These are phyloP conservation scores for Thermomucor indicae-seudaticae DNA, from an alignment of 371 early-diverging fungal species.

Conservation along the genomic window DNA sequence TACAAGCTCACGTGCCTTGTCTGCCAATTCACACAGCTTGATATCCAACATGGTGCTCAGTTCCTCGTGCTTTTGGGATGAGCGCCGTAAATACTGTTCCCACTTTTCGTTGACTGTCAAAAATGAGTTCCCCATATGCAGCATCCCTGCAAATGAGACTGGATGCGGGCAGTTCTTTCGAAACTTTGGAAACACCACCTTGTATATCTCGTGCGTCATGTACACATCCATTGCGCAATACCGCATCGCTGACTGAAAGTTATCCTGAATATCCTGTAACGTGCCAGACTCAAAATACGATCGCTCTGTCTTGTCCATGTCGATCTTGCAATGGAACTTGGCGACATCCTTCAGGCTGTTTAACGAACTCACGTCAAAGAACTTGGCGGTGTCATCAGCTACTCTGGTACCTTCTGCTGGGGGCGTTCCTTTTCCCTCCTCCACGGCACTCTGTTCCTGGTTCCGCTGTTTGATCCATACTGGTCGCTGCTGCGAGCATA, in stretches of 20 bases:
- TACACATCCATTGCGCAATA: slow-evolving; percentile 93
- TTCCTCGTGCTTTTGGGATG: slow-evolving; percentile 56
- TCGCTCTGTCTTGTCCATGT: slow-evolving; percentile 74
- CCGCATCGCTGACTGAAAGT: slow-evolving; percentile 65
- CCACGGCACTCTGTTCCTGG: slow-evolving; percentile 11
- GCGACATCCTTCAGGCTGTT: slow-evolving; percentile 80
- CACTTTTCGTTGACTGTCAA: slow-evolving; percentile 80
- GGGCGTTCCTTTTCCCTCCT: slow-evolving; percentile 6
- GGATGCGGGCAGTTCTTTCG: slow-evolving; percentile 88
- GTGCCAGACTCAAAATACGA: slow-evolving; percentile 65
- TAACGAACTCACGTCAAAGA: slow-evolving; percentile 71
- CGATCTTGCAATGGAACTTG: slow-evolving; percentile 69
- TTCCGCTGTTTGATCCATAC: slow-evolving; percentile 65
- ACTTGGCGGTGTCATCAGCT: slow-evolving; percentile 11
- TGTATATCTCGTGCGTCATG: slow-evolving; percentile 74
- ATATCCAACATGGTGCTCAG: slow-evolving; percentile 53
- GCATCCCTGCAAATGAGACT: slow-evolving; percentile 88
- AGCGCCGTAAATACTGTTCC: slow-evolving; percentile 59
- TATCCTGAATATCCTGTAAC: slow-evolving; percentile 43
- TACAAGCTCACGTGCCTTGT: slow-evolving; percentile 53
- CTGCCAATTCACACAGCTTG: slow-evolving; percentile 62
- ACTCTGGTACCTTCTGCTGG: slow-evolving; percentile 3
- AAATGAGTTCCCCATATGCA: slow-evolving; percentile 85
- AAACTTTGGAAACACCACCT: slow-evolving; percentile 67
- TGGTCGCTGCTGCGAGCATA: slow-evolving; percentile 87